phyloP scores from a whole-genome alignment of 2,329 filamentous ascomycete genomes.

The Venturiaceae sp. region DNA sequence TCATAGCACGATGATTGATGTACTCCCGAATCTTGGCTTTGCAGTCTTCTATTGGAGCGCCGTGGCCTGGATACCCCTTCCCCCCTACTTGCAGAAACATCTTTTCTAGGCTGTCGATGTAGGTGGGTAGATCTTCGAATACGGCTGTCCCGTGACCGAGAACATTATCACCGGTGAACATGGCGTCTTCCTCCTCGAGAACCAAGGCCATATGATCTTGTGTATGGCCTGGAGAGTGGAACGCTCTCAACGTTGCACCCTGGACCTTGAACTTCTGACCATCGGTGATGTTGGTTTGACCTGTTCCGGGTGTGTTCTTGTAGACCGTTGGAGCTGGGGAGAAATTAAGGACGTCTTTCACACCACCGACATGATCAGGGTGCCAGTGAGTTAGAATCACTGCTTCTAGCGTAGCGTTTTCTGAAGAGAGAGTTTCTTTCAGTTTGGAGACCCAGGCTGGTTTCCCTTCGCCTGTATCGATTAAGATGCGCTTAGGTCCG shows the following conservation, averaged over 20 bases:
- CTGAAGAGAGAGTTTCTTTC: conserved; percentile 51
- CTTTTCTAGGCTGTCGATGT: conserved; percentile 48
- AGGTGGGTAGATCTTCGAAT: conserved; percentile 29
- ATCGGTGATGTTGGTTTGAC: conserved; percentile 45
- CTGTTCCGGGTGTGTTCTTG: conserved; percentile 42
- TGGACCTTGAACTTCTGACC: conserved; percentile 46
- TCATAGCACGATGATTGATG: conserved; percentile 66
- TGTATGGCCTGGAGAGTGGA: conserved; percentile 67
- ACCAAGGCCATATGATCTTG: conserved; percentile 73
- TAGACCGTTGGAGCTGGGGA: conserved; percentile 56
- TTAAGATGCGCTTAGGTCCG: conserved; percentile 62
- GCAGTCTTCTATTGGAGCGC: conserved; percentile 65
- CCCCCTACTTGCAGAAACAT: conserved; percentile 60
- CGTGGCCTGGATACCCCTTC: conserved; percentile 80
- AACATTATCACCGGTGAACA: conserved; percentile 35
- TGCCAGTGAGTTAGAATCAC: conserved; percentile 90
- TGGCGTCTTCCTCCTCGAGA: conserved; percentile 39
- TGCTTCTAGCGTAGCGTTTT: conserved; percentile 58
- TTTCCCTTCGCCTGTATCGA: conserved; percentile 83
- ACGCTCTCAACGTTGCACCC: conserved; percentile 57
- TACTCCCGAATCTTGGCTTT: conserved; percentile 69
- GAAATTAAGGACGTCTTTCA: conserved; percentile 55
- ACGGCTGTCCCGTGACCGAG: conserved; percentile 29
- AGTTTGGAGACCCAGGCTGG: conserved; percentile 63
- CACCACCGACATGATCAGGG: conserved; percentile 70